Conservation (phyloP, 768 basidiomycete species). For the Suillus americanus region DNA sequence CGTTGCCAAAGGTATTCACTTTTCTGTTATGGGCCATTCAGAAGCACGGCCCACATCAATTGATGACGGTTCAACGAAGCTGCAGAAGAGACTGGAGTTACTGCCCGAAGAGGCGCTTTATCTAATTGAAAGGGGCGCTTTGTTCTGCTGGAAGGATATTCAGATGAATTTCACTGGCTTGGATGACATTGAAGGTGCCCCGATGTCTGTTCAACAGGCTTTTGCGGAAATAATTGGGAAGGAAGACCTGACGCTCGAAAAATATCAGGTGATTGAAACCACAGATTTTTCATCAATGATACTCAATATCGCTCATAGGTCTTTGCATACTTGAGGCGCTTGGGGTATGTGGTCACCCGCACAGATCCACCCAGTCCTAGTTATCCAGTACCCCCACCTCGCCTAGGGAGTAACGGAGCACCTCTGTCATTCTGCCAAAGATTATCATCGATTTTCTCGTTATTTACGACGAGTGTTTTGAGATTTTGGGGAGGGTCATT, state of each 20-base stretch:
- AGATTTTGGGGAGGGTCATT: constrained; percentile 25
- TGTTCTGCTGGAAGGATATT: constrained; percentile 77
- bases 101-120: constrained; percentile 96
- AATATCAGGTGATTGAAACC: constrained; percentile 67
- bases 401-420: constrained; percentile 13
- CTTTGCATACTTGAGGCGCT: constrained; percentile 86
- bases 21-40: constrained; percentile 80
- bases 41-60: constrained; percentile 47
- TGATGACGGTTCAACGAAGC: constrained; percentile 39
- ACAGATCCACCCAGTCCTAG: constrained; percentile 55
- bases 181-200: constrained; percentile 53
- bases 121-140: constrained; percentile 84
- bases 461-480: constrained; percentile 8
- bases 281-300: constrained; percentile 11
- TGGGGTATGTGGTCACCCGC: constrained; percentile 90
- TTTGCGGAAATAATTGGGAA: constrained; percentile 82
- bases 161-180: constrained; percentile 25
- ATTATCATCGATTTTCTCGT: constrained; percentile 16
- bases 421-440: neutral
- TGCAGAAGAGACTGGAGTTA: constrained; percentile 72
- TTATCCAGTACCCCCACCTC: constrained; percentile 51
- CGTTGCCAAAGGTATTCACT: constrained; percentile 79
- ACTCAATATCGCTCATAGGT: constrained; percentile 50
- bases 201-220: constrained; percentile 92
- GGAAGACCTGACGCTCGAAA: constrained; percentile 77